Evolutionary conservation across 352 stramenopile genomes (phyloP).

Genomic region (Phytophthora quininea): DNA sequence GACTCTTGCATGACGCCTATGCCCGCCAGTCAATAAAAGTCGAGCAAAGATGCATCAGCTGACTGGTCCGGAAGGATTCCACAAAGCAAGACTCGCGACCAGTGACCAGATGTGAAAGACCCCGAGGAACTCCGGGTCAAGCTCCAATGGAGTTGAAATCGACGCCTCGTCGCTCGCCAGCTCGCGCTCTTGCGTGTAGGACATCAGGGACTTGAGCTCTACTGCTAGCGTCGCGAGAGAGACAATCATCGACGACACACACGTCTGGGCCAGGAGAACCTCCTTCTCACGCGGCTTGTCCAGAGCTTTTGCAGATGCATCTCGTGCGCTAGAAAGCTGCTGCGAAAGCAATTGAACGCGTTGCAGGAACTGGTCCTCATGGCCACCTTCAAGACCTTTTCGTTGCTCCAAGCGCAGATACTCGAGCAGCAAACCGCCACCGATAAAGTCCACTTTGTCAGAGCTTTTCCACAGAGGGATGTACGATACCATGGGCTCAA

Average conservation of each 20-base stretch:
- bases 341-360: slow-evolving; percentile 66
- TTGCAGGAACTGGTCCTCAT: slow-evolving; percentile 64
- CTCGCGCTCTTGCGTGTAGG: slow-evolving; percentile 55
- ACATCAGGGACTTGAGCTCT: slow-evolving; percentile 55
- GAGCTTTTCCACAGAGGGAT: slow-evolving; percentile 76
- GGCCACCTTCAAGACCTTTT: slow-evolving; percentile 55
- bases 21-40: slow-evolving; percentile 69
- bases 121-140: slow-evolving; percentile 56
- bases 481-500: slow-evolving; percentile 56
- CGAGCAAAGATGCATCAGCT: slow-evolving; percentile 61
- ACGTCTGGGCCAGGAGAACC: slow-evolving; percentile 48
- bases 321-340: slow-evolving; percentile 49
- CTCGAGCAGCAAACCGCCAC: slow-evolving; percentile 69
- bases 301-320: slow-evolving; percentile 30
- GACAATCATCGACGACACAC: slow-evolving; percentile 67
- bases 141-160: slow-evolving; percentile 40
- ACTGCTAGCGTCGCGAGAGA: slow-evolving; percentile 59
- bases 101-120: slow-evolving; percentile 45
- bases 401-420: slow-evolving; percentile 73
- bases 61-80: slow-evolving; percentile 58
- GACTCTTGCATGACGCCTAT: slow-evolving; percentile 28
- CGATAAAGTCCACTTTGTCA: slow-evolving; percentile 50
- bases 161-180: slow-evolving; percentile 22
- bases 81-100: slow-evolving; percentile 59
- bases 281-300: slow-evolving; percentile 28